Base-by-base conservation (phyloP, 2,329 filamentous ascomycete genomes). In the Sarocladiaceae sp. region DNA sequence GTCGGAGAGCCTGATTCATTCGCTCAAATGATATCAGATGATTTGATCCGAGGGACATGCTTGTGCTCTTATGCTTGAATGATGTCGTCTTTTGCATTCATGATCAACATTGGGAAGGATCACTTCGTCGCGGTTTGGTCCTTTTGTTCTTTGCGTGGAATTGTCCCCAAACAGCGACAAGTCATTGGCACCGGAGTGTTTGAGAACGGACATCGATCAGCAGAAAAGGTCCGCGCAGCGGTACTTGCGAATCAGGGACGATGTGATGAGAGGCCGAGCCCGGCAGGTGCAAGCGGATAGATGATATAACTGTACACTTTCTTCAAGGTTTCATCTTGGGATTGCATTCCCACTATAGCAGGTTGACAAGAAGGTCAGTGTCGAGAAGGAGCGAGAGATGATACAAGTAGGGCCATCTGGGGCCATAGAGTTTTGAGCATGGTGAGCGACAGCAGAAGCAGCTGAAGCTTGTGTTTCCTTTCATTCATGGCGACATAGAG, bases 1-100 rank as follows among this genome's bases (percentile, higher is more conserved):
- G 70, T 61, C 74, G 79, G 62, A 71, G 78, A 57, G 69, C 47
- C 10, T 50, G 31, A 50, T 18, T 10, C 12, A 10, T 10, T 8
- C 10, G 29, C 15, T 8, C 29, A 15, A 10, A 33, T 33, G 20
- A 13, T 53, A 17, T 28, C 25, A 15, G 36, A 11, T 17, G 10
- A 17, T 22, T 17, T 10, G 11, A 10, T 40, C 15, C 37, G 37
- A 22, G 37, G 10, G 29, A 8, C 29, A 10, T 33, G 29, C 64
- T 57, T 78, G 60, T 57, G 48, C 49, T 47, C 15, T 48, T 22
- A 48, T 17, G 44, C 33, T 48, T 48, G n/a, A 20, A 48, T 33
- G 44, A 48, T 33, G 33, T 33, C 5, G 10, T 31, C 17, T 48
- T 23, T 26, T 22, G 28, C 25, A 48, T 22, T 20, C 44, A 48